Evolutionary conservation across 2,329 filamentous ascomycete species (phyloP).

Genomic region (Aurifilum marmelostoma): DNA sequence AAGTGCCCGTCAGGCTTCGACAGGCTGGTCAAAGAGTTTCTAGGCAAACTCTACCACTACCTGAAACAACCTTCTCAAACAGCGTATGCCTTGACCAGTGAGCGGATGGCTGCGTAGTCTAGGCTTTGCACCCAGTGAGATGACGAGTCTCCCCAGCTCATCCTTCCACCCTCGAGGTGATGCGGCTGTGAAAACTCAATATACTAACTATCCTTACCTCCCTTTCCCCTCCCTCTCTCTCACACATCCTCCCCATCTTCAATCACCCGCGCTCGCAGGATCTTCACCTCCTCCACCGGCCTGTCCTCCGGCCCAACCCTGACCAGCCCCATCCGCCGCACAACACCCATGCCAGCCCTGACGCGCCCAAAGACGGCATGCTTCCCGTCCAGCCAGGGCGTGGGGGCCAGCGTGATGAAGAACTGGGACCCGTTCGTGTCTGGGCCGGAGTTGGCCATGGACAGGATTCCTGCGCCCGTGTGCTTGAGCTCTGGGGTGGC

Average conservation of each 20-base stretch:
- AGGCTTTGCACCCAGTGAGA: background rate
- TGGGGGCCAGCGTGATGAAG: conserved; percentile 91
- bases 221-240: background rate
- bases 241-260: conserved; percentile 50
- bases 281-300: conserved; percentile 80
- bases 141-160: background rate
- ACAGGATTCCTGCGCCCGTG: conserved; percentile 89
- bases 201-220: too few relatives aligned
- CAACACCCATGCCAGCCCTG: conserved; percentile 78
- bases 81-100: background rate
- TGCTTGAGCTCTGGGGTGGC: conserved; percentile 67
- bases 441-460: conserved; percentile 93
- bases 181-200: background rate
- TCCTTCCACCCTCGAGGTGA: background rate
- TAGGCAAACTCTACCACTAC: background rate
- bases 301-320: conserved; percentile 81
- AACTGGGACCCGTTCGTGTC: conserved; percentile 96
- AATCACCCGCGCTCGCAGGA: conserved; percentile 72
- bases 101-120: background rate
- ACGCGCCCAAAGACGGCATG: conserved; percentile 96
- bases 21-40: background rate
- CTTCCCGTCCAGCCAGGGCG: conserved; percentile 95
- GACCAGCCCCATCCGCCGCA: conserved; percentile 86
- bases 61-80: background rate
- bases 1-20: background rate